phyloP scores from a whole-genome alignment of 2,329 filamentous ascomycete species.

The Tothia fuscella region DNA sequence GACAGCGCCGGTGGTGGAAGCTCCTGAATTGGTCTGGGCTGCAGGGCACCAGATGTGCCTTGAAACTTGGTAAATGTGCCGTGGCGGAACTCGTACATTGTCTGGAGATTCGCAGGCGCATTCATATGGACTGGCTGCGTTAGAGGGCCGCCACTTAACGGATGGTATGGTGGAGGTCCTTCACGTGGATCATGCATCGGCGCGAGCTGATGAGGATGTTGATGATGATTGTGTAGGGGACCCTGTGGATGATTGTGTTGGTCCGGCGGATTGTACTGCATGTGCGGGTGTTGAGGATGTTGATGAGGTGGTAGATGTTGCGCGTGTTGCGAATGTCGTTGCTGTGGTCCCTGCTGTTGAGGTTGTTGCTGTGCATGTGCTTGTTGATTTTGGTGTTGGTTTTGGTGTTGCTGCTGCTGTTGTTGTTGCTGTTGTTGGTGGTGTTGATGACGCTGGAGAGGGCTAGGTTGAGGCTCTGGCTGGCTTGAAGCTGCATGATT shows the following conservation, averaged over 20 bases:
- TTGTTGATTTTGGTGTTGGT: slow-evolving; percentile 1
- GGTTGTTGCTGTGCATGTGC: background rate
- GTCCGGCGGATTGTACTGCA: background rate
- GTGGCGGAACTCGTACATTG: slow-evolving; percentile 8
- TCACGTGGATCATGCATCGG: background rate
- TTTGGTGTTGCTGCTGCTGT: slow-evolving; percentile 4
- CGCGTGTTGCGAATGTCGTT: slow-evolving; percentile 3
- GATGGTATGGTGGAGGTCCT: slow-evolving; percentile 5
- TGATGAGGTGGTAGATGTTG: background rate
- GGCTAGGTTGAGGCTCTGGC: background rate
- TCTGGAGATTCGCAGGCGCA: slow-evolving; percentile 5
- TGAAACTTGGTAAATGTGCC: slow-evolving; percentile 8
- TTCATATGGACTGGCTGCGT: slow-evolving; percentile 2
- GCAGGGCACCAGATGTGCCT: background rate
- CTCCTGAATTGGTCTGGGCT: background rate
- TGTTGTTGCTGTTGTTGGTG: slow-evolving; percentile 3
- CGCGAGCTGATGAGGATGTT: background rate
- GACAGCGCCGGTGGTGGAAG: slow-evolving; percentile 1
- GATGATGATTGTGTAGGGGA: background rate
- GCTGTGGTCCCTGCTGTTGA: background rate
- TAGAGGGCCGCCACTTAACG: background rate
- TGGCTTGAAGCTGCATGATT: slow-evolving; percentile 1
- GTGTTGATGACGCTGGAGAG: slow-evolving; percentile 1
- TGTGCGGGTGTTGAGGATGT: slow-evolving; percentile 4
- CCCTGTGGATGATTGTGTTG: background rate